Evolutionary conservation across 352 stramenopile genomes (phyloP), one percentile per base, ranked within the genome.

Genomic region (Blastocystis sp.): DNA sequence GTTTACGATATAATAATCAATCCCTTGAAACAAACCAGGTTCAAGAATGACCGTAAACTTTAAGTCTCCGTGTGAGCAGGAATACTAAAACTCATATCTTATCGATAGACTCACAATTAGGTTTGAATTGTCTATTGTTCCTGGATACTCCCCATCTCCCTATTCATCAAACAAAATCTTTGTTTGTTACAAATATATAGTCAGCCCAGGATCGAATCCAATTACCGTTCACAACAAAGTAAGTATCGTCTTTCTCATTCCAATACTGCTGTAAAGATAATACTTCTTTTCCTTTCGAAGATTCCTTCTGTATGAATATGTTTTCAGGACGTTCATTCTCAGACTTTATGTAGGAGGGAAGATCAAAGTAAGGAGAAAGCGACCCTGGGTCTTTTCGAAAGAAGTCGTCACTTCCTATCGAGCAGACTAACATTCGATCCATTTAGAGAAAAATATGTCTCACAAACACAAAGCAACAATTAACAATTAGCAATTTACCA

Each of bases 401-500:
- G 34, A 43, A 80, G 23, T 47, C 15, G 7, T 80, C 45, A n/a
- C n/a, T 20, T n/a, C 37, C 43, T 9, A 64, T 23, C 20, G 11
- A 29, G 50, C 70, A 80, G 29, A 47, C 37, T n/a, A 61, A 63
- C 70, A 43, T 29, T 37, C 37, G 11, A 47, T 80, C 15, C 20
- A 64, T 62, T 5, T 9, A 63, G 50, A 63, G 37, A 47, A 26
- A 61, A 47, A 63, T 80, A 20, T 9, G 29, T 15, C 9, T 23
- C 47, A 62, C 70, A 64, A 64, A 64, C 39, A 80, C 11, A 29
- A 20, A 56, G 29, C 39, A 53, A 77, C 66, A 55, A 76, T 26
- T 7, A 63, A 43, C 37, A 80, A 80, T n/a, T 18, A 80, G 26
- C 43, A n/a, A 26, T 54, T 80, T 80, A 80, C 70, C 70, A 80